Evolutionary conservation across 768 basidiomycete genomes (phyloP).

Genomic region (Gloeophyllum trabeum): DNA sequence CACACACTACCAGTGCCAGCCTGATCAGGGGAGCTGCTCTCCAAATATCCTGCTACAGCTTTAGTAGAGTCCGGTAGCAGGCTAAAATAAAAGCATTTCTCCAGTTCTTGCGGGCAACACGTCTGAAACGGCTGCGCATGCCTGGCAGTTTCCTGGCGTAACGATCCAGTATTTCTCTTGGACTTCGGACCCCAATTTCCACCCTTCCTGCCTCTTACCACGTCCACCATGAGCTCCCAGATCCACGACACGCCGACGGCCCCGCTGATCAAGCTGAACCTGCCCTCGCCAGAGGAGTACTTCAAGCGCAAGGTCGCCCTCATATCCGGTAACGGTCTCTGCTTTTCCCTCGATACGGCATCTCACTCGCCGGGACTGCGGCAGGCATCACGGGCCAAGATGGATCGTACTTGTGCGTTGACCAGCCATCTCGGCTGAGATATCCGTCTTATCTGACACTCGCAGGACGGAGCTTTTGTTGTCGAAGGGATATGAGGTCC

Average conservation of each 20-base stretch:
- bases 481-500: slow-evolving; percentile 84
- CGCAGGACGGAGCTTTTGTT: slow-evolving; percentile 73
- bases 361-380: slow-evolving; percentile 6
- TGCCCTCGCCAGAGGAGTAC: slow-evolving; percentile 75
- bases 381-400: slow-evolving; percentile 94
- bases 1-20: too few species aligned
- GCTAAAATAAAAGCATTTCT: too few species aligned
- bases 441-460: neutral
- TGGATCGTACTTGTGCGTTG: slow-evolving; percentile 75
- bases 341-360: slow-evolving; percentile 3
- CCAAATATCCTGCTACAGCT: too few species aligned
- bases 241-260: slow-evolving; percentile 14
- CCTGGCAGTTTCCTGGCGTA: too few species aligned
- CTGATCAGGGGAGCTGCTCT: too few species aligned
- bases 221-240: slow-evolving; percentile 26
- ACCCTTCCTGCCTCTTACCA: neutral
- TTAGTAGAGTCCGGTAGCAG: too few species aligned
- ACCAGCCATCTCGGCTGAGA: neutral
- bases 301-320: slow-evolving; percentile 87
- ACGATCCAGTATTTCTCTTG: too few species aligned
- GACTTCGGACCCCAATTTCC: too few species aligned
- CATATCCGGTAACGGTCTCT: slow-evolving; percentile 58
- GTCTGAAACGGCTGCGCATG: too few species aligned
- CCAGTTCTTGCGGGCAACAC: too few species aligned
- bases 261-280: slow-evolving; percentile 36